Conservation (phyloP, 2,329 filamentous ascomycete genomes). For the Pseudogymnoascus sp. region DNA sequence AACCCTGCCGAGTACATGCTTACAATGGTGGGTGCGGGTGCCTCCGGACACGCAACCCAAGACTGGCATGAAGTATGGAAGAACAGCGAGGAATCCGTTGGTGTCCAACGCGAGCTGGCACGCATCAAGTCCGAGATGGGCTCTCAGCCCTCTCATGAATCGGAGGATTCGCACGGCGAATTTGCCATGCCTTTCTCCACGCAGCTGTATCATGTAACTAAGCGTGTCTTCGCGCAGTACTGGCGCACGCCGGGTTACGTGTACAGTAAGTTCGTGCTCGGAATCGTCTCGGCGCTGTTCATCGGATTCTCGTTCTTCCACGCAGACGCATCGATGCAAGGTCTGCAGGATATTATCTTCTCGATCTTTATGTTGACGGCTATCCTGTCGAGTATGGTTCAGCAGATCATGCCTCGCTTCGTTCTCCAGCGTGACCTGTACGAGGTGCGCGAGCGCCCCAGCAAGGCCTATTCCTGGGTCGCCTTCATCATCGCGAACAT, state of each 20-base stretch:
- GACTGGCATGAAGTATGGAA: slow-evolving; percentile 48
- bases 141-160: slow-evolving; percentile 37
- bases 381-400: slow-evolving; percentile 59
- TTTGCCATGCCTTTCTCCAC: slow-evolving; percentile 68
- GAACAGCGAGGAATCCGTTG: slow-evolving; percentile 27
- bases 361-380: slow-evolving; percentile 64
- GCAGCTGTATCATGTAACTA: slow-evolving; percentile 59
- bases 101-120: slow-evolving; percentile 29
- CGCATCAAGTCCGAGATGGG: slow-evolving; percentile 21
- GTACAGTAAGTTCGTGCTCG: slow-evolving; percentile 60
- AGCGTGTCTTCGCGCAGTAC: slow-evolving; percentile 68
- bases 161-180: slow-evolving; percentile 51
- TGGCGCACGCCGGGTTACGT: slow-evolving; percentile 73
- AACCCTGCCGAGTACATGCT: slow-evolving; percentile 74
- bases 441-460: slow-evolving; percentile 40
- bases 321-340: slow-evolving; percentile 52
- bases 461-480: slow-evolving; percentile 31
- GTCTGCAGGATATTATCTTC: slow-evolving; percentile 66
- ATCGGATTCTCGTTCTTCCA: slow-evolving; percentile 64
- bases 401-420: slow-evolving; percentile 65
- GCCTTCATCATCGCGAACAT: slow-evolving; percentile 41
- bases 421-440: slow-evolving; percentile 62
- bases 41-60: slow-evolving; percentile 50
- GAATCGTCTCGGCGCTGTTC: slow-evolving; percentile 47
- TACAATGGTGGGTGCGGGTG: slow-evolving; percentile 51